Conservation (phyloP, 345 rosid species). For the Gynandropsis gynandra region DNA sequence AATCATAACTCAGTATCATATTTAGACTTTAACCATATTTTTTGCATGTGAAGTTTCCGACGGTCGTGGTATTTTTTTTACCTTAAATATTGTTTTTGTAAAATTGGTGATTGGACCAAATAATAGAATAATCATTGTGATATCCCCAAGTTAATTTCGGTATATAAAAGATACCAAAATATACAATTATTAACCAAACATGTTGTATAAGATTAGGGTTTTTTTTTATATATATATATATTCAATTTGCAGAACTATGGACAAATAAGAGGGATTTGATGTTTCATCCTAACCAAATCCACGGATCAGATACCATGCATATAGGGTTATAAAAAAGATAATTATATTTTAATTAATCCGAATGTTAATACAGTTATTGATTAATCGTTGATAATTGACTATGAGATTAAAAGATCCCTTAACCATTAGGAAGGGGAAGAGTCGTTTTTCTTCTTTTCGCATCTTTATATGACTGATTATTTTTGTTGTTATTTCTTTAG, state of each 20-base stretch:
- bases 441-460: constrained; percentile 6
- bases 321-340: constrained; percentile 21
- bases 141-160: no score
- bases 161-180: no score
- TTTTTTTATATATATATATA: not conserved
- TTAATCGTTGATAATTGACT: constrained; percentile 17
- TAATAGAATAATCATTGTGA: no score
- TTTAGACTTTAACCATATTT: not conserved
- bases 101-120: no score
- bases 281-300: constrained; percentile 13
- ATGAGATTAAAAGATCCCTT: constrained; percentile 13
- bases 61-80: no score
- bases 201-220: no score
- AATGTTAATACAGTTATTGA: constrained; percentile 12
- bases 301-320: constrained; percentile 21
- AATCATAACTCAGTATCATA: no score
- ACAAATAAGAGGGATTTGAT: constrained; percentile 14
- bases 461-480: not conserved
- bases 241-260: not conserved
- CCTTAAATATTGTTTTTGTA: no score
- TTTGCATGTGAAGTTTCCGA: not conserved
- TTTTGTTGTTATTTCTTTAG: not conserved
- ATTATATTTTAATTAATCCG: constrained; percentile 21
- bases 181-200: no score
- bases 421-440: constrained; percentile 6